Conservation (phyloP, 352 stramenopile species). For the Phytopythium oedochilum region DNA sequence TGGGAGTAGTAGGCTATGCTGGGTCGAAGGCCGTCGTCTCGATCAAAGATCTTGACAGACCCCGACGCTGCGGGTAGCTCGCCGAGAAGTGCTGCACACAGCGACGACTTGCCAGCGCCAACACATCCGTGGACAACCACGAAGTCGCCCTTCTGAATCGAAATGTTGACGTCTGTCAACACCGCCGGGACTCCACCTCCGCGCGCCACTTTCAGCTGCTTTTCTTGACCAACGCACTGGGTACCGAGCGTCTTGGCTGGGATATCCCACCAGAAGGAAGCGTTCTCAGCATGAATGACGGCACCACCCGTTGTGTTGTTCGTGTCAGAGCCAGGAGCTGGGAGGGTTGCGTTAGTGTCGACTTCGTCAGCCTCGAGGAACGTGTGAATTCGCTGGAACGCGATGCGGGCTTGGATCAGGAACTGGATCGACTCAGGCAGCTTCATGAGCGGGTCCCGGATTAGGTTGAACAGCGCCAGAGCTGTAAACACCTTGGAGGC, state of each 20-base stretch:
- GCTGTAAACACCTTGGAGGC: constrained; percentile 38
- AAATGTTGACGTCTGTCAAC: constrained; percentile 17
- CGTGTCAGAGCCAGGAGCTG: too few relatives aligned
- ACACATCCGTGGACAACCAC: constrained; percentile 26
- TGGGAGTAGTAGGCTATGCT: constrained; percentile 63
- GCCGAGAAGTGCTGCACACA: constrained; percentile 25
- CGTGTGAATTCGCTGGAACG: constrained; percentile 16
- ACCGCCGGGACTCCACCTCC: constrained; percentile 4
- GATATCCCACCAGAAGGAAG: constrained; percentile 24
- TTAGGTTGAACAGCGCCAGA: constrained; percentile 13
- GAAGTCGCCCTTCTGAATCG: constrained; percentile 21
- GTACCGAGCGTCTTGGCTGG: constrained; percentile 15
- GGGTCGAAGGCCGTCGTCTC: neutral
- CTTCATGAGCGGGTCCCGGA: constrained; percentile 14
- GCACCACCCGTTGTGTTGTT: too few relatives aligned
- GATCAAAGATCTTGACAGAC: neutral
- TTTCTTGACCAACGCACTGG: constrained; percentile 14
- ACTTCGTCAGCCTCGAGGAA: constrained; percentile 14
- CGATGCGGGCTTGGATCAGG: constrained; percentile 14
- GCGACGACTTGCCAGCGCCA: constrained; percentile 28
- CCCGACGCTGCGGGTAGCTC: constrained; percentile 65
- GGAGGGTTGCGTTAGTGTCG: too few relatives aligned
- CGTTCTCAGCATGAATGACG: constrained; percentile 8
- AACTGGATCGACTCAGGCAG: constrained; percentile 9
- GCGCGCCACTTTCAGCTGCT: constrained; percentile 20